Evolutionary conservation across 1,284 basidiomycete species (phyloP), one percentile per base, ranked within the genome.

Genomic region (Apiotrichum porosum): DNA sequence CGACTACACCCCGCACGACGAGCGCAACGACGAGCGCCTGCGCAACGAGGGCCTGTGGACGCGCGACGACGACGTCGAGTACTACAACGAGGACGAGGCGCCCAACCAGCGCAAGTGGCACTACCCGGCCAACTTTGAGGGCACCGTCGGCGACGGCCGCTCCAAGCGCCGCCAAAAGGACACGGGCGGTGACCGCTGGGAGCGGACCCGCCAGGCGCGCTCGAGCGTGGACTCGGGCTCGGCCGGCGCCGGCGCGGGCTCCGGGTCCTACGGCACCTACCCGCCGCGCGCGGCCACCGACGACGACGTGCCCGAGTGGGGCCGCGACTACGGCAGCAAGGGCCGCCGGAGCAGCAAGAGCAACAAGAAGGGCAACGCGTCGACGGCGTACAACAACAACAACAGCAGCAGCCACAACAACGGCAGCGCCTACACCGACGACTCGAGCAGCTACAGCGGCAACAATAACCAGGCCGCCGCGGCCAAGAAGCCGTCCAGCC

Each of bases 51-150:
- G 69, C 8, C 52, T 73, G 37, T 72, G 70, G 68, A 61, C 59
- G 9, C 59, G 56, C 31, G 55, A 67, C 22, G 74, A 74, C 37
- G 68, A 71, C 41, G 17, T n/a, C 6, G 65, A 69, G 43, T 74
- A 64, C 49, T 74, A 75, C 55, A 69, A 72, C 45, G 26, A 28
- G 8, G 66, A 69, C 44, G 57, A 57, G 44, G 72, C 74, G 6
- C 68, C 71, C 9, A 75, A 75, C 49, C 69, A 74, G 57, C 51
- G 56, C 31, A 61, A 69, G 37, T 73, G 72, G 69, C 70, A 73
- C 50, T 75, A 74, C 56, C 74, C 74, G 17, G 67, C 68, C 57
- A 75, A 75, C 64, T 74, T 74, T 52, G 72, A 73, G 49, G 74
- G 72, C 26, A 54, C 68, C 4, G 63, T 63, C 21, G 60, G 52